Evolutionary conservation across 352 stramenopile genomes (phyloP).

Genomic region (Phytophthora pinifolia): DNA sequence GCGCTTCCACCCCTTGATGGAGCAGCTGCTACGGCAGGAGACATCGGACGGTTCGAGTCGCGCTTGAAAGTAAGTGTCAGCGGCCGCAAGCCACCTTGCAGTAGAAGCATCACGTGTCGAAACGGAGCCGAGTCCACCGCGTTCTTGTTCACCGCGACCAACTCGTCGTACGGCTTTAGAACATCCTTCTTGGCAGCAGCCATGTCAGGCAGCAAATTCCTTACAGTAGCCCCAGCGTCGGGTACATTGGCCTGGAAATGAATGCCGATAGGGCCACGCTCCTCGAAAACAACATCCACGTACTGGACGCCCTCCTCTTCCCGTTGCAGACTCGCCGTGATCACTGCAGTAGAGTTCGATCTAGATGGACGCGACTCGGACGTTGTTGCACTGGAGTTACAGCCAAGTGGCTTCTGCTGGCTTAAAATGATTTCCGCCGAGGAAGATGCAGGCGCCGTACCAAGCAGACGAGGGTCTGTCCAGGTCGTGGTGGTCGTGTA

Average conservation of each 20-base stretch:
- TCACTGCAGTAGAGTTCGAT: conserved; percentile 21
- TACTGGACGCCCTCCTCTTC: conserved; percentile 20
- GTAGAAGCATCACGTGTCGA: conserved; percentile 76
- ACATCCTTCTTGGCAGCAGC: conserved; percentile 45
- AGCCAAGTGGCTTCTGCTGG: conserved; percentile 17
- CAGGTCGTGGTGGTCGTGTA: conserved; percentile 76
- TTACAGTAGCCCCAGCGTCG: conserved; percentile 64
- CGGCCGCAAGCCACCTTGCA: conserved; percentile 77
- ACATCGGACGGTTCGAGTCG: conserved; percentile 16
- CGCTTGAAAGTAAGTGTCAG: conserved; percentile 80
- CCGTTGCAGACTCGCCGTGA: conserved; percentile 2
- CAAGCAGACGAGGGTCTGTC: conserved; percentile 56
- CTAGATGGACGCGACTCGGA: conserved; percentile 20
- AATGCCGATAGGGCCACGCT: conserved; percentile 73
- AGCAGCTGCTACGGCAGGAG: conserved; percentile 3
- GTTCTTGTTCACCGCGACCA: conserved; percentile 82
- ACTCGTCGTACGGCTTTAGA: conserved; percentile 60
- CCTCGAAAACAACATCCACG: conserved; percentile 77
- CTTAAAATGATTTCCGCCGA: conserved; percentile 8
- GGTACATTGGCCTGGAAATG: conserved; percentile 80
- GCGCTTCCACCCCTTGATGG: conserved; percentile 6
- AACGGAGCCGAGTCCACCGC: conserved; percentile 68
- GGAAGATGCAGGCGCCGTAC: conserved; percentile 13
- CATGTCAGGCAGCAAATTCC: conserved; percentile 58
- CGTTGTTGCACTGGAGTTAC: conserved; percentile 12